Percentiles rank a stretch among this genome's conserved stretches.
Evolutionary conservation across 352 stramenopile genomes (phyloP).

Genomic region (Globisporangium barbulae): DNA sequence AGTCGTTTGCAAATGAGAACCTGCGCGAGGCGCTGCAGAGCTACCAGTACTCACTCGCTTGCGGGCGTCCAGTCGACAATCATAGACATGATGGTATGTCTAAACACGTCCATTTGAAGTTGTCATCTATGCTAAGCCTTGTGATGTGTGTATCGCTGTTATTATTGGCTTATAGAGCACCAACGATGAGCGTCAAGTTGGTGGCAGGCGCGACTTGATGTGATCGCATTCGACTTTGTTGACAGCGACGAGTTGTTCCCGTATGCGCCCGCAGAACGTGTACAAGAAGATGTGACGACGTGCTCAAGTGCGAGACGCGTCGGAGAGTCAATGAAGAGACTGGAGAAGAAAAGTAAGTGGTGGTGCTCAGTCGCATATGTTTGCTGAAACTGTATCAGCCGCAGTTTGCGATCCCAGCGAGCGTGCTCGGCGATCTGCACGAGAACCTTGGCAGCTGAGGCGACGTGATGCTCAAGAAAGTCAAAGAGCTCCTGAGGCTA

Average conservation of each 20-base stretch:
- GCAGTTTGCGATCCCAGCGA: not conserved
- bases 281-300: not conserved
- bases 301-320: not conserved
- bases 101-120: too few species aligned
- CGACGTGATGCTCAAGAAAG: conserved; percentile 5
- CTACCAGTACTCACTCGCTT: not conserved
- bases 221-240: not conserved
- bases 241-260: not conserved
- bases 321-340: not conserved
- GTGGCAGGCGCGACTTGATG: not conserved
- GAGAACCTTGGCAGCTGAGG: not conserved
- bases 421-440: not conserved
- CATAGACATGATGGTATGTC: not conserved
- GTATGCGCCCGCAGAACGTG: not conserved
- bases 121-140: too few species aligned
- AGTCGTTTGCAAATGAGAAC: not conserved
- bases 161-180: too few species aligned
- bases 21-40: not conserved
- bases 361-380: not conserved
- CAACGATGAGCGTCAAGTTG: too few species aligned
- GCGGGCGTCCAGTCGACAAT: not conserved
- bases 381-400: not conserved
- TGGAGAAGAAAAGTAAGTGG: not conserved
- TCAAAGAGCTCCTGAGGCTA: not conserved
- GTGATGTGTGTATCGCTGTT: too few species aligned